A percentile compares a stretch with the other conserved stretches of the same genome.
phyloP scores from a whole-genome alignment of 148 eudicot genomes.

The Vaccinium vitisidaea region DNA sequence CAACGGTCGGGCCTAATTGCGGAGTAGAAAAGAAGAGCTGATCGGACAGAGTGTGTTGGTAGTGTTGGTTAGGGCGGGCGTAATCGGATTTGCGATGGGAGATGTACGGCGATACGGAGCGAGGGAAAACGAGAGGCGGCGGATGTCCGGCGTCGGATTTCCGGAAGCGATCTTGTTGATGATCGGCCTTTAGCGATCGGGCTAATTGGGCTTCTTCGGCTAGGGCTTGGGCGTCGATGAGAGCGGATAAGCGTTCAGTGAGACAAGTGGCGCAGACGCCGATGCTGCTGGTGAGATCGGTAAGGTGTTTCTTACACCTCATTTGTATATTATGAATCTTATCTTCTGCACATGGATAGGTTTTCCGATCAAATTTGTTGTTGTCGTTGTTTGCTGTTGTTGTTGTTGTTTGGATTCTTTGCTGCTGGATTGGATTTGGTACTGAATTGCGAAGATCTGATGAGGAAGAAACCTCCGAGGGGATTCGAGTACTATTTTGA shows the following conservation, averaged over 20 bases:
- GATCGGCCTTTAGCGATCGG: constrained; percentile 14
- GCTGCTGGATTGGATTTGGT: neutral
- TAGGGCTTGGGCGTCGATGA: constrained; percentile 53
- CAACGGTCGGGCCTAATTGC: constrained; percentile 36
- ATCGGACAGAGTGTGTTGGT: constrained; percentile 21
- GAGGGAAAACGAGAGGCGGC: constrained; percentile 56
- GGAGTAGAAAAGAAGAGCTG: constrained; percentile 65
- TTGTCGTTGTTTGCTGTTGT: neutral
- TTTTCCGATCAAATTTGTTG: neutral
- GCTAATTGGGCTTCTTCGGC: constrained; percentile 2
- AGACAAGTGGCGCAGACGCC: constrained; percentile 93
- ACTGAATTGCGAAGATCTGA: neutral
- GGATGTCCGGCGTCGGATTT: constrained; percentile 21
- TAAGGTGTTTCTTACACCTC: constrained; percentile 79
- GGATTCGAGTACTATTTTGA: neutral
- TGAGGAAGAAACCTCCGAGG: neutral
- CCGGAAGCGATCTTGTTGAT: constrained; percentile 21
- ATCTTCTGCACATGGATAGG: neutral
- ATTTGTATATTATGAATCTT: constrained; percentile 18
- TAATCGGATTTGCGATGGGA: constrained; percentile 52
- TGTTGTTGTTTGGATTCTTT: neutral
- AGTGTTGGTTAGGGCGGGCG: constrained; percentile 13
- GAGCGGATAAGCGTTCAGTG: constrained; percentile 48
- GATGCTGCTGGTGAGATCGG: constrained; percentile 50
- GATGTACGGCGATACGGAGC: constrained; percentile 73